Base-by-base conservation (phyloP, 768 basidiomycete species). In the Lepiota subincarnata region DNA sequence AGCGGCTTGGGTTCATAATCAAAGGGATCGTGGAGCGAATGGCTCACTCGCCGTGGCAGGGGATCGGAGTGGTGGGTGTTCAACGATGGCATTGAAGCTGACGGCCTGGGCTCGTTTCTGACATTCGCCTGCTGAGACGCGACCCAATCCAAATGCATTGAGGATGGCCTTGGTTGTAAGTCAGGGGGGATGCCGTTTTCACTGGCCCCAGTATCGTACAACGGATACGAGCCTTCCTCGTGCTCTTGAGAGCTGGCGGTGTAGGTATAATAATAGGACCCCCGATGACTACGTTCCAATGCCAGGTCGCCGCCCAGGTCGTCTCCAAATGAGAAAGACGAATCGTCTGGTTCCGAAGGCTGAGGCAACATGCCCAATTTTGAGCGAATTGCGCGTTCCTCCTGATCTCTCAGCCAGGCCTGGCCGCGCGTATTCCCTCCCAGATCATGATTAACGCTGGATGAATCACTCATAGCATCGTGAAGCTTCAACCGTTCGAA, bases 401-500 rank as follows among this genome's bases (percentile, higher is more conserved):
- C 88, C 66, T 96, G 92, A 60, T 94, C 91, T 34, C 80, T 78
- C 40, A 96, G 66, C 92, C 92, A 95, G 22, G 86, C 81, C 6
- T 81, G 82, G 0, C 89, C 88, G 7, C 89, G 80, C 62, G 87
- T 83, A 50, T 76, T 77, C 5, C 77, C 76, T n/a, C 75, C 71
- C 19, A 79, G 66, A 20, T 74, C 66, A 2, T 76, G 74, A 52
- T 73, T 68, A 18, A 79, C 68, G 0, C 76, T 73, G 18, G 65
- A 55, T 57, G 74, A 72, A 48, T 73, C 74, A 42, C 68, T 67
- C 14, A 69, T 61, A 6, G 67, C 68, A 59, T 83, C 81, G 26
- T 77, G 68, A 10, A 79, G 61, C 57, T 77, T 83, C 36, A 86
- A 68, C 1, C 76, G 76, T 59, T 84, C 81, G 57, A 85, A 83